A percentile compares a stretch with the other conserved stretches of the same genome.
Evolutionary conservation across 441 rosid genomes (phyloP).

Genomic region (Viola pubescens): DNA sequence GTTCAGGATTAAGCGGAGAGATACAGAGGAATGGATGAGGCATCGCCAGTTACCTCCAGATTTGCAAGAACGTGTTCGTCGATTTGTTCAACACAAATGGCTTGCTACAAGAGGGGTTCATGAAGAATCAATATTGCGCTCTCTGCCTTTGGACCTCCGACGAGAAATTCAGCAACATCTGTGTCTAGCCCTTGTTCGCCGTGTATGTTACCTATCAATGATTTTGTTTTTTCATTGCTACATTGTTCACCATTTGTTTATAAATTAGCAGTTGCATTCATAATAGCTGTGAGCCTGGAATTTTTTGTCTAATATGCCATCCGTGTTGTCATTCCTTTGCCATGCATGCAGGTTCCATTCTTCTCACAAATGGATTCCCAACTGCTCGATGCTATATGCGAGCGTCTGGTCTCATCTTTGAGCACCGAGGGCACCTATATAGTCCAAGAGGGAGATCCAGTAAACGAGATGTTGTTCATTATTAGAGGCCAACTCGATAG

Average conservation of each 20-base stretch:
- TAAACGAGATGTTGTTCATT: slow-evolving; percentile 32
- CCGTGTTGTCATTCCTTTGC: neutral
- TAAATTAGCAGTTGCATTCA: neutral
- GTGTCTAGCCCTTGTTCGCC: slow-evolving; percentile 28
- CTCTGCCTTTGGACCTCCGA: slow-evolving; percentile 29
- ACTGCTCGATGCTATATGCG: slow-evolving; percentile 35
- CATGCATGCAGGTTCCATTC: slow-evolving; percentile 25
- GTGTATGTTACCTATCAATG: slow-evolving; percentile 15
- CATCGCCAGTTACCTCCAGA: slow-evolving; percentile 34
- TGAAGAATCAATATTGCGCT: slow-evolving; percentile 26
- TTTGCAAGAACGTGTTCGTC: slow-evolving; percentile 23
- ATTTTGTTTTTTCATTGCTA: neutral
- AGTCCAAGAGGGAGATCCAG: slow-evolving; percentile 31
- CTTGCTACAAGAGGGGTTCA: slow-evolving; percentile 36
- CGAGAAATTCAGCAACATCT: slow-evolving; percentile 28
- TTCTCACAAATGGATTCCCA: slow-evolving; percentile 37
- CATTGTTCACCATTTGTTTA: neutral
- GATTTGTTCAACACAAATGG: slow-evolving; percentile 26
- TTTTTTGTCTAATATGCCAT: neutral
- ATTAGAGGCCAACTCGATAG: slow-evolving; percentile 36
- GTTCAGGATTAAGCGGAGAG: slow-evolving; percentile 35
- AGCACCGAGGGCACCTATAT: slow-evolving; percentile 30
- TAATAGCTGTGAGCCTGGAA: neutral
- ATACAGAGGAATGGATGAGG: slow-evolving; percentile 42
- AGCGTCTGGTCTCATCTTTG: slow-evolving; percentile 25